Evolutionary conservation across 441 rosid species (phyloP), one percentile per base, ranked within the genome.

Genomic region (Omphalea diandra): DNA sequence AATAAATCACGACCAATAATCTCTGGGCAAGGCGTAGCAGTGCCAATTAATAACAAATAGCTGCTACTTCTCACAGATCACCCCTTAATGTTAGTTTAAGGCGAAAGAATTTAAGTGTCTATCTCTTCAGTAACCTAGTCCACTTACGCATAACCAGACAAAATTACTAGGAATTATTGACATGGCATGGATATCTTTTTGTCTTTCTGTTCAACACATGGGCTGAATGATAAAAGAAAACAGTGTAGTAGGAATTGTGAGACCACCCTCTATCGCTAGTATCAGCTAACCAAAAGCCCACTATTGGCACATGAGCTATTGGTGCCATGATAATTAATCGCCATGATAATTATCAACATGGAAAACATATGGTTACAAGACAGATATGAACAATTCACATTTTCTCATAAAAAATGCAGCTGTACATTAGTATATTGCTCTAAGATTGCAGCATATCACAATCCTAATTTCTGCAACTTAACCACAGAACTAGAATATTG

Each of bases 361-460:
- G 32, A 46, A 54, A 62, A 60, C 49, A 55, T 35, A 55, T 38
- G 7, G 20, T 47, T 38, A 64, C 60, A 73, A 65, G 72, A 69
- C 40, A 71, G 71, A 33, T 11, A 72, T 10, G 44, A 32, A 35
- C 18, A n/a, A 20, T 40, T 49, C 71, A 62, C 40, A 63, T 64
- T 58, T 69, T 40, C 47, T 52, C 12, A 17, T 15, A 55, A 65
- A 46, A 20, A 61, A 18, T 43, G 33, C n/a, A 5, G 14, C 12
- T 15, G 36, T 60, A 43, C 36, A 55, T 20, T 26, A 47, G 7
- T 18, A 29, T 47, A 29, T 57, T 26, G n/a, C 44, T 41, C 31
- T 61, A 68, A 32, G 27, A 65, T n/a, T 69, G 58, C 29, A 24
- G 27, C 44, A 32, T 33, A 54, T 35, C 27, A 46, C 22, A 44